phyloP scores from a whole-genome alignment of 169 alveolate species.

The Eimeria brunetti region DNA sequence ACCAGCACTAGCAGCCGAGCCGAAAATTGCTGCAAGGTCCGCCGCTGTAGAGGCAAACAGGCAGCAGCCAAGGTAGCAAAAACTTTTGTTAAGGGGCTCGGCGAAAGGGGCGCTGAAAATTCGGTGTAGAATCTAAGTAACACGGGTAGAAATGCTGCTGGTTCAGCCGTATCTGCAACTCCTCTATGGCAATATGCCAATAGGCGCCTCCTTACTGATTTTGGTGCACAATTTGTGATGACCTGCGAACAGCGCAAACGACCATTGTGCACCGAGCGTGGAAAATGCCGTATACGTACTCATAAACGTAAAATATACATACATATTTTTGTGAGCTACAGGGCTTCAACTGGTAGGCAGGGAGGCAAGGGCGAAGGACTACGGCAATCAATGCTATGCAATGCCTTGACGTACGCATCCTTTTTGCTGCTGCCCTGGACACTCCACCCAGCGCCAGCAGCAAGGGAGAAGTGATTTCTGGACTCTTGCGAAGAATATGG shows the following conservation, averaged over 20 bases:
- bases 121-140: neutral
- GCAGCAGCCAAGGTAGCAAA: neutral
- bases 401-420: constrained; percentile 8
- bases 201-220: neutral
- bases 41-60: constrained; percentile 32
- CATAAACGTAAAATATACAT: neutral
- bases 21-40: constrained; percentile 28
- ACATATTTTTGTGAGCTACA: neutral
- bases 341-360: neutral
- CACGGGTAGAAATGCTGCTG: neutral
- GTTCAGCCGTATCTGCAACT: neutral
- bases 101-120: neutral
- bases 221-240: constrained; percentile 33
- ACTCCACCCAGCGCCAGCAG: constrained; percentile 48
- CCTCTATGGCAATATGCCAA: neutral
- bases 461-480: constrained; percentile 27
- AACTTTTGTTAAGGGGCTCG: neutral
- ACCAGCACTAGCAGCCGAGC: constrained; percentile 1
- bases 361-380: neutral
- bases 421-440: neutral
- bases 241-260: constrained; percentile 7
- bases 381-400: too few relatives aligned
- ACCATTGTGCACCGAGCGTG: neutral
- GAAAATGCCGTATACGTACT: neutral
- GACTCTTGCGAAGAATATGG: neutral